These are phyloP conservation scores for Neospora caninum DNA, from an alignment of 169 alveolate genomes.

Conservation along the genomic window DNA sequence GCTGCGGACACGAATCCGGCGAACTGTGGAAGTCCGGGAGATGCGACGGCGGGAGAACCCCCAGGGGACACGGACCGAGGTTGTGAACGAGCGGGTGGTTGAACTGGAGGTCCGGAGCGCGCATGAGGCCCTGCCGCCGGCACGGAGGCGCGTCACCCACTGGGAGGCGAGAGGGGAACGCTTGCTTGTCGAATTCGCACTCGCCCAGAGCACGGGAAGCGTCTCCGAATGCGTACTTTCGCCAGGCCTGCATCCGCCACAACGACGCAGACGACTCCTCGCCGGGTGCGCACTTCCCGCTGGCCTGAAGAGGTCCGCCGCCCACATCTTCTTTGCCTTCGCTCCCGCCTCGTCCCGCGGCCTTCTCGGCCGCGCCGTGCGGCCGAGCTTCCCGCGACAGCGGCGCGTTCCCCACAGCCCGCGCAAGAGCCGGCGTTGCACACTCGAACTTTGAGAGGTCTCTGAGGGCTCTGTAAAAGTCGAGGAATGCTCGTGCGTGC, in stretches of 20 bases:
- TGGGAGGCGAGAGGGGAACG: not conserved
- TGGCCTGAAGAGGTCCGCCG: not conserved
- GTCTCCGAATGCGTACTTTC: not conserved
- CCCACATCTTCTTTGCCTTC: not conserved
- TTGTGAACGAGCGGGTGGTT: not conserved
- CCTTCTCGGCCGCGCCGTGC: not conserved
- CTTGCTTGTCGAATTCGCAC: not conserved
- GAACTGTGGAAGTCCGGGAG: not conserved
- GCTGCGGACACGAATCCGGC: not conserved
- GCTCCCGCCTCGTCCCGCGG: not conserved
- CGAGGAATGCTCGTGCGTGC: not conserved
- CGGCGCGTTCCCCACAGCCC: conserved; percentile 1
- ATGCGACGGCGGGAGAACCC: not conserved
- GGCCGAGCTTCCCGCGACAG: not conserved
- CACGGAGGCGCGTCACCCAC: not conserved
- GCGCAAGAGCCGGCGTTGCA: not conserved
- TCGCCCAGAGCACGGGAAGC: not conserved
- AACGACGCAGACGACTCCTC: not conserved
- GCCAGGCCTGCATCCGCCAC: conserved; percentile 33
- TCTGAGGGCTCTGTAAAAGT: not conserved
- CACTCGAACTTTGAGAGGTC: conserved; percentile 12
- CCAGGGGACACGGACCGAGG: not conserved
- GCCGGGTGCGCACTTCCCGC: not conserved
- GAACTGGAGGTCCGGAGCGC: not conserved
- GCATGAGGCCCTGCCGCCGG: not conserved